A percentile compares a stretch with the other conserved stretches of the same genome.
Evolutionary conservation across 306 rosid genomes (phyloP).

Genomic region (Alnus glutinosa): DNA sequence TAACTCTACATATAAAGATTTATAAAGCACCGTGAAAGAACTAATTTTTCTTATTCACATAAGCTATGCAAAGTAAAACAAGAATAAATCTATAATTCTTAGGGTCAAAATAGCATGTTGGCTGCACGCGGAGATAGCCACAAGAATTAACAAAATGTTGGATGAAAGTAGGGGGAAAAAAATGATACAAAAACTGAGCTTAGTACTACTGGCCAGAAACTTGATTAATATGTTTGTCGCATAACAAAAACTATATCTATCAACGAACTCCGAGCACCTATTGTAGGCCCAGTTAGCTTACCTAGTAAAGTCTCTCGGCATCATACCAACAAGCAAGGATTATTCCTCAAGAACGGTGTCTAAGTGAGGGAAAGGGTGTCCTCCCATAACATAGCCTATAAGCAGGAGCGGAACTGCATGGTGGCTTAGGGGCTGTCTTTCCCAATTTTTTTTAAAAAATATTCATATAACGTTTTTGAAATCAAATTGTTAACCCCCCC

Average conservation of each 20-base stretch:
- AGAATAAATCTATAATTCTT: not conserved
- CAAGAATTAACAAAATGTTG: not conserved
- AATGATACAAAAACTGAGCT: not conserved
- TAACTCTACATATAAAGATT: constrained; percentile 32
- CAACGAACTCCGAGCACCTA: not conserved
- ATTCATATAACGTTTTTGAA: no score
- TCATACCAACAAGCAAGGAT: not conserved
- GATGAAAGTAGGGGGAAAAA: not conserved
- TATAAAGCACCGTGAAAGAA: not conserved
- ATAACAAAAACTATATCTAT: not conserved
- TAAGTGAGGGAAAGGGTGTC: not conserved
- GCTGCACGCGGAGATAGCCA: not conserved
- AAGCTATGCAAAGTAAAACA: not conserved
- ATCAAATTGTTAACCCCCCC: no score
- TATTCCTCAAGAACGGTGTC: not conserved
- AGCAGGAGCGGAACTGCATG: no score
- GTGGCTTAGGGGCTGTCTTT: no score
- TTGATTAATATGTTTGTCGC: not conserved
- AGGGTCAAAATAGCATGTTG: not conserved
- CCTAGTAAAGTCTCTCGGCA: not conserved
- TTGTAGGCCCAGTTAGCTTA: constrained; percentile 18
- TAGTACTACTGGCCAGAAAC: not conserved
- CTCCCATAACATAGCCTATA: not conserved
- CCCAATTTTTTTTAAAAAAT: no score
- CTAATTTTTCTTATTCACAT: not conserved